Base-by-base conservation (phyloP, 2,329 filamentous ascomycete species). In the Diaporthe eres region DNA sequence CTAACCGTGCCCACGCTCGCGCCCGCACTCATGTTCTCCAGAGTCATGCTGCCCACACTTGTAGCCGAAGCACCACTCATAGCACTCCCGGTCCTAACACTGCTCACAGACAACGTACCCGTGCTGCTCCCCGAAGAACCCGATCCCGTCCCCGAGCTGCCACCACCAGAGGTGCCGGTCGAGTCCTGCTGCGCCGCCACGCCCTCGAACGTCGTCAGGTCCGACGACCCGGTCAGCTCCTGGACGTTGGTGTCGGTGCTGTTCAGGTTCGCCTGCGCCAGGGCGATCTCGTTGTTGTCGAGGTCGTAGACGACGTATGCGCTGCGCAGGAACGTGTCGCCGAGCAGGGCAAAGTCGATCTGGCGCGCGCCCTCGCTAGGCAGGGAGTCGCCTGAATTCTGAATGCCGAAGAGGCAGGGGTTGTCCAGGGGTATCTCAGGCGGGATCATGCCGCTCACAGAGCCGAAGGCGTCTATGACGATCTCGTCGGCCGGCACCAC, bases 291-390 rank as follows among this genome's bases (percentile, higher is more conserved):
- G 78, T 87, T 80, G 81, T 89, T 86, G 72, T 83, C 83, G 57
- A 90, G 80, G 78, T 91, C 88, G 80, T 90, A 90, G 72, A 90
- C 89, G 70, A 90, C 87, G 79, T 91, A 91, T 15, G 86, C 86
- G 39, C 84, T 85, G 22, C 87, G 85, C 67, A 88, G 79, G 77
- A 89, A 88, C 5, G 85, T 86, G 79, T 88, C 87, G 60, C 87
- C 87, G 3, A 88, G 84, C 19, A 88, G 82, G 37, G 80, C 80
- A 49, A 80, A 82, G 70, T 79, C 78, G 72, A 42, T 58, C n/a
- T 71, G 28, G 31, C 39, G 44, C 25, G 58, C 74, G 9, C 8
- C 15, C 55, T 22, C 73, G 68, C 39, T 77, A 12, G 39, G 47
- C 65, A 39, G 65, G 49, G 58, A 60, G 42, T 74, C 80, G 58